phyloP scores from a whole-genome alignment of 495 filamentous ascomycete genomes.

The Talaromyces proteolyticus region DNA sequence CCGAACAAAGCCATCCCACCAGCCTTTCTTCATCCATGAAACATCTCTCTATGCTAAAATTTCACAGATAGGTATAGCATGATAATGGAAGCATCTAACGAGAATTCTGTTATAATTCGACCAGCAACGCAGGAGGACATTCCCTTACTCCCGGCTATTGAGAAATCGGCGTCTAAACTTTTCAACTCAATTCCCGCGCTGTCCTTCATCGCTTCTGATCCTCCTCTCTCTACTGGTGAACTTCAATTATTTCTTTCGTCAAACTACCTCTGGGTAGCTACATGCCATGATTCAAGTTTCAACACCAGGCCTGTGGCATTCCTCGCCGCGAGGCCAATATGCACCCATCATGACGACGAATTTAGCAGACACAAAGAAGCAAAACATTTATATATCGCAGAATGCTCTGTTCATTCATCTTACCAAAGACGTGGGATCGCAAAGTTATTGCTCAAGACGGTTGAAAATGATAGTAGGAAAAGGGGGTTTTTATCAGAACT shows the following conservation, averaged over 20 bases:
- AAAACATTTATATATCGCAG: slow-evolving; percentile 3
- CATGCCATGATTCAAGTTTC: neutral
- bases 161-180: neutral
- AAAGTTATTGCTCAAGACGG: neutral
- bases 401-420: slow-evolving; percentile 2
- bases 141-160: slow-evolving; percentile 1
- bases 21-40: neutral
- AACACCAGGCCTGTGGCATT: neutral
- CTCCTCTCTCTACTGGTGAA: neutral
- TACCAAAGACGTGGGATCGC: slow-evolving; percentile 4
- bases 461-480: neutral
- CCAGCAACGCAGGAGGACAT: neutral
- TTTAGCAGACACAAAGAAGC: neutral
- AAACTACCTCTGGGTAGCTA: neutral
- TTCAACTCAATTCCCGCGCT: slow-evolving; percentile 3
- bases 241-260: neutral
- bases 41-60: neutral
- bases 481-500: neutral
- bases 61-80: neutral
- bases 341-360: neutral
- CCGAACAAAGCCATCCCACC: neutral
- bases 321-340: slow-evolving; percentile 1
- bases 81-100: neutral
- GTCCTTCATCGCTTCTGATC: neutral
- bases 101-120: neutral